Percentiles rank a stretch among this genome's conserved stretches.
These are phyloP conservation scores for Metrosideros polymorpha DNA, from an alignment of 441 rosid genomes.

Conservation along the genomic window DNA sequence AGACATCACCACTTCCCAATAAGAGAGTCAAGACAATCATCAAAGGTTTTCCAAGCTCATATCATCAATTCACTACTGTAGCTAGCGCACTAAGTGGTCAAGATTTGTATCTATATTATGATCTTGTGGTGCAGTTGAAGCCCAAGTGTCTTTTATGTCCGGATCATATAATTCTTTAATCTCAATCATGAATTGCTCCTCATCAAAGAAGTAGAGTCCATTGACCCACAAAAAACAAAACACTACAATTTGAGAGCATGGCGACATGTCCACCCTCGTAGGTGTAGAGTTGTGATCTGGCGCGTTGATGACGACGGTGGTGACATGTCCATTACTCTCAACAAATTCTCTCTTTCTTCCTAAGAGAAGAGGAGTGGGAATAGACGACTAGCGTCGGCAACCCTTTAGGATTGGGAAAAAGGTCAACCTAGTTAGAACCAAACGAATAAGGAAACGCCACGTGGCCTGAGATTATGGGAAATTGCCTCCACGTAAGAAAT, in stretches of 20 bases:
- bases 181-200: not conserved
- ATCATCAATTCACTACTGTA: not conserved
- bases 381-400: too few species aligned
- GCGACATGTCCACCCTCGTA: not conserved
- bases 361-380: accelerated
- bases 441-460: not conserved
- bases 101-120: not conserved
- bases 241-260: not conserved
- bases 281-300: not conserved
- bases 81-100: not conserved
- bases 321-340: not conserved
- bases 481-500: not conserved
- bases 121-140: not conserved
- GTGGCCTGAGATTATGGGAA: not conserved
- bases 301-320: not conserved
- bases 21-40: not conserved
- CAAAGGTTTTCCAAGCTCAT: not conserved
- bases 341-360: not conserved
- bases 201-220: not conserved
- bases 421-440: not conserved
- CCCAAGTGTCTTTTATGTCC: not conserved
- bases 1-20: not conserved
- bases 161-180: not conserved
- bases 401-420: too few species aligned
- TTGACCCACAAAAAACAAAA: not conserved